Base-by-base conservation (phyloP, 345 rosid genomes). In the Eucalyptus melliodora region DNA sequence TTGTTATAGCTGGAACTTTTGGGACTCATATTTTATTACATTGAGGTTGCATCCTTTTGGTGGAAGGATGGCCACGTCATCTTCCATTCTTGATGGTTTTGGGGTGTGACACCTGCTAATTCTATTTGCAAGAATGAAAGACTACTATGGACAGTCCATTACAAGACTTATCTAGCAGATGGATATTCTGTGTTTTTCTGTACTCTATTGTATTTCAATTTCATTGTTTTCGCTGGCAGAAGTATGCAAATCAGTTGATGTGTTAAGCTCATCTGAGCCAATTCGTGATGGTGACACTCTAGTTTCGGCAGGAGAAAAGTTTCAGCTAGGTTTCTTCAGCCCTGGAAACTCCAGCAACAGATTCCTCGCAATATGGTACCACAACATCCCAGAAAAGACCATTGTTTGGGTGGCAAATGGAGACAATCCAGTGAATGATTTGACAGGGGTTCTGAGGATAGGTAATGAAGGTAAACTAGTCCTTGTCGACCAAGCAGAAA, bases 1-100 rank as follows among this genome's bases (percentile, higher is more conserved):
- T 23, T 9, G 27, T 24, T 23, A 55, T 55, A 21, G 27, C 60
- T 4, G 11, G 60, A 55, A 55, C 11, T 21, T 55, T 55, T 9
- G 60, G 60, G 60, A 55, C 27, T 55, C 27, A 9, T 0, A 55
- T 23, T 55, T 55, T 9, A 23, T 21, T 16, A 55, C 5, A 0
- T 21, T 55, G 27, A 55, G 60, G 60, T 55, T 23, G 60, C 27
- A 23, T 55, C 60, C 60, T 55, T 55, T 55, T 9, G 27, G 27
- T 23, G 27, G 60, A 55, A 55, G 27, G 60, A 55, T 23, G 60
- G 27, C 60, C 11, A 0, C 19, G 0, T 55, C 60, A 55, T 55
- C 60, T 0, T 23, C 60, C 27, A 55, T 55, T 55, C 60, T 23
- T 55, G 60, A 23, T 55, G 11, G 60, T 55, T 55, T 55, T 55